Evolutionary conservation across 768 basidiomycete genomes (phyloP).

Genomic region (Auriscalpium orientale): DNA sequence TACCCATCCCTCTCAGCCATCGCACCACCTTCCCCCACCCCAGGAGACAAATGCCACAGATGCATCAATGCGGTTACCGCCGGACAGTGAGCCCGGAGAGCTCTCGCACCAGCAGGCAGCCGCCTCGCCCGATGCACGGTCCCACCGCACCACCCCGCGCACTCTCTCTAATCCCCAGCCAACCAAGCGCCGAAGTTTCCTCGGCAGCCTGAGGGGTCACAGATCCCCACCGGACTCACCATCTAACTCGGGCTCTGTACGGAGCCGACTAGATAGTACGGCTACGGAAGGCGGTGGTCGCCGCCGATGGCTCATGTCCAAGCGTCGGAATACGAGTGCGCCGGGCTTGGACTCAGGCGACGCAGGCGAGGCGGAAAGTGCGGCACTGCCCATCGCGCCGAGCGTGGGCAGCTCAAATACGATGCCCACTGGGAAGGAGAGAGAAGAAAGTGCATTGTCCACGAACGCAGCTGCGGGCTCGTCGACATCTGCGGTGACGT

Average conservation of each 20-base stretch:
- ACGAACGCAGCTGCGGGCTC: neutral
- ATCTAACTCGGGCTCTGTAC: neutral
- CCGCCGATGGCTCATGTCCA: constrained; percentile 5
- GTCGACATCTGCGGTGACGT: neutral
- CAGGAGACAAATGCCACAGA: neutral
- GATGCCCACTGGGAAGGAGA: neutral
- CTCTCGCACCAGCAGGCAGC: neutral
- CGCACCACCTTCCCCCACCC: neutral
- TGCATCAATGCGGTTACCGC: neutral
- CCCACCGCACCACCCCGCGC: constrained; percentile 1
- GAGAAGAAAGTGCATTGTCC: neutral
- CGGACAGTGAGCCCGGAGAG: neutral
- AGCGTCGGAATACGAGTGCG: constrained; percentile 3
- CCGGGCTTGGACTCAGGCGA: neutral
- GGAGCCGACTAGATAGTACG: neutral
- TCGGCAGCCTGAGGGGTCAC: constrained; percentile 5
- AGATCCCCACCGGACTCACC: neutral
- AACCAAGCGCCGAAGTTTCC: constrained; percentile 3
- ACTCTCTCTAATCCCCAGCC: constrained; percentile 3
- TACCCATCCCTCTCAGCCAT: neutral
- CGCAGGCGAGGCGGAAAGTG: neutral
- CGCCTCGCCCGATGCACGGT: neutral
- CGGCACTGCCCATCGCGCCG: neutral
- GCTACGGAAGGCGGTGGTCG: neutral
- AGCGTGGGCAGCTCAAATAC: neutral